Evolutionary conservation across 73 alveolate genomes (phyloP).

Genomic region (Effrenium voratum): DNA sequence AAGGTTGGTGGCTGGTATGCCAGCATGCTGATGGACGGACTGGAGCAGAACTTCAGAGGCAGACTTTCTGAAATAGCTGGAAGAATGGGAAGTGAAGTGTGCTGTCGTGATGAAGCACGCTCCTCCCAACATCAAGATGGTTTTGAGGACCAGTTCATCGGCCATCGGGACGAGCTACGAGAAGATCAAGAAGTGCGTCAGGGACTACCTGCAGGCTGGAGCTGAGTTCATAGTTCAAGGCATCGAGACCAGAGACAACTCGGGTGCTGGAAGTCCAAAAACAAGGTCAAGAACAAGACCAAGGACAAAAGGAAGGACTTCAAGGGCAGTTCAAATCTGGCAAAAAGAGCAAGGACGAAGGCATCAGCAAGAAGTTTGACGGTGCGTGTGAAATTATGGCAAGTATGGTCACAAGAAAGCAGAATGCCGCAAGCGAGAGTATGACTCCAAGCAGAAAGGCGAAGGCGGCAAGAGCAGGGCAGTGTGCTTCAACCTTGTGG

Average conservation of each 20-base stretch:
- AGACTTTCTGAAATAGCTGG: neutral
- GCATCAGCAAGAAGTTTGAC: neutral
- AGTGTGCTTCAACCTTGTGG: too few species aligned
- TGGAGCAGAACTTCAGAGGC: neutral
- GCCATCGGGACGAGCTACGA: neutral
- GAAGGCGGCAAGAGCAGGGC: neutral
- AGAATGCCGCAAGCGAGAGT: neutral
- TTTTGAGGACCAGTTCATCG: neutral
- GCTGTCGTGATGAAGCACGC: slow-evolving; percentile 52
- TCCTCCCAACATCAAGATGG: neutral
- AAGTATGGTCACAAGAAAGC: slow-evolving; percentile 42
- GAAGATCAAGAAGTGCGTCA: neutral
- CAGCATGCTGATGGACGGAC: slow-evolving; percentile 20
- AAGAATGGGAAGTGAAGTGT: slow-evolving; percentile 1
- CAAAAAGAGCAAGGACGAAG: neutral
- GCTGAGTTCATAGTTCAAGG: neutral
- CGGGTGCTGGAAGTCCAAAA: slow-evolving; percentile 42
- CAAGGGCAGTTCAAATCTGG: neutral
- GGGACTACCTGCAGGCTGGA: slow-evolving; percentile 41
- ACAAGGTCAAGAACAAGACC: slow-evolving; percentile 11
- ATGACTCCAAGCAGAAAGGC: neutral
- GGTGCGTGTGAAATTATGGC: neutral
- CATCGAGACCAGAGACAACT: neutral
- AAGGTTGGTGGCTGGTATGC: neutral
- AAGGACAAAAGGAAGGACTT: neutral